phyloP scores from a whole-genome alignment of 2,329 filamentous ascomycete genomes.

The Colletotrichum chlorophyti region DNA sequence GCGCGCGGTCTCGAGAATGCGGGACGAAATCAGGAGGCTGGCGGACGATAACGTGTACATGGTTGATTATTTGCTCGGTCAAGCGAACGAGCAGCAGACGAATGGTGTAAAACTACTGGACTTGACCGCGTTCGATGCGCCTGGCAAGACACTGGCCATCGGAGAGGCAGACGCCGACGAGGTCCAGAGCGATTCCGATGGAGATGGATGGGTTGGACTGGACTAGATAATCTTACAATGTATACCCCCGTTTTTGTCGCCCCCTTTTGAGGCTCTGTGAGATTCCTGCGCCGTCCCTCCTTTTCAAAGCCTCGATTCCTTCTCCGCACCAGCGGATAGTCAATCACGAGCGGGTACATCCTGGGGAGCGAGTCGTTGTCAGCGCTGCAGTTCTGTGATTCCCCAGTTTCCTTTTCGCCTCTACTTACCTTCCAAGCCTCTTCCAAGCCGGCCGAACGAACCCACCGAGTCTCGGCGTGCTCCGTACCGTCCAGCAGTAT shows the following conservation, averaged over 20 bases:
- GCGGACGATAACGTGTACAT: conserved; percentile 90
- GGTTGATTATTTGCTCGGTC: conserved; percentile 78
- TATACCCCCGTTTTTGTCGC: conserved; percentile 27
- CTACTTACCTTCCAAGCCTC: conserved; percentile 65
- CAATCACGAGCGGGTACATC: conserved; percentile 21
- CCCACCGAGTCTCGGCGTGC: conserved; percentile 55
- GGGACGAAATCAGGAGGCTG: conserved; percentile 80
- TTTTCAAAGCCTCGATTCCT: not conserved
- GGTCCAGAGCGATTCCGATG: conserved; percentile 45
- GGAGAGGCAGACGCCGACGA: conserved; percentile 31
- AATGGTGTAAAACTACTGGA: conserved; percentile 34
- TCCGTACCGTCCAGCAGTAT: conserved; percentile 70
- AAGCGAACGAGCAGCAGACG: conserved; percentile 41
- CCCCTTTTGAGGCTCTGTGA: too few species aligned
- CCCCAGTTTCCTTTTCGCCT: conserved; percentile 25
- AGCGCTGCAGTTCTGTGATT: too few species aligned
- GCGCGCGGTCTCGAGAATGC: conserved; percentile 79
- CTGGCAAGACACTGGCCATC: conserved; percentile 19
- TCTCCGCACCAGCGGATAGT: not conserved
- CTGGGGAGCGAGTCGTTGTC: not conserved
- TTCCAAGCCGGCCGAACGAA: conserved; percentile 67
- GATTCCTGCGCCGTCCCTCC: not conserved
- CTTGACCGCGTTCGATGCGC: conserved; percentile 22
- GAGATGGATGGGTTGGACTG: conserved; percentile 56
- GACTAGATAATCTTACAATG: conserved; percentile 43